Base-by-base conservation (phyloP, 2,329 filamentous ascomycete species). In the Calonectria hongkongensis region DNA sequence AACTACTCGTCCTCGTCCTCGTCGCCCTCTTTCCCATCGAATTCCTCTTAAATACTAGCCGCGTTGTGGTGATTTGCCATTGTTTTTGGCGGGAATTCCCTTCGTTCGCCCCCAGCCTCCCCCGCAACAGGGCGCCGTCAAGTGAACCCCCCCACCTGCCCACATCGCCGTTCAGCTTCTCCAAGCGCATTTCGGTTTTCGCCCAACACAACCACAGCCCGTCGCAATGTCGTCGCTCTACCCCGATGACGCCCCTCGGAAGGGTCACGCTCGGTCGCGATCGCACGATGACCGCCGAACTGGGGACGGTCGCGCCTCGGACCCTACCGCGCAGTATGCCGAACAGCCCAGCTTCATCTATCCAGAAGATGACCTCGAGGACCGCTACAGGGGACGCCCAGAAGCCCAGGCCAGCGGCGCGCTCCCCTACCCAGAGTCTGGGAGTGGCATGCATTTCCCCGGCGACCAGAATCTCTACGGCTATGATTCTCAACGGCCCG, bases 201-300 rank as follows among this genome's bases (percentile, higher is more conserved):
- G 27, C 27, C 47, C 36, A 45, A 36, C 62, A 65, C 27, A 28
- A 69, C 54, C 47, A 39, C 48, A 51, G 21, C 43, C 33, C 47
- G 54, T 68, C 66, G 77, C 71, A 78, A 91, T 91, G 89, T 90
- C 89, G 89, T 90, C 89, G 76, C 84, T 90, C 54, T 84, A 85
- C 68, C 86, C 89, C 66, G 87, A 88, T 71, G 86, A 87, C 69
- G 80, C 81, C 71, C 81, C 83, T 62, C 85, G 85, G 56, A 86
- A 86, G 67, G 86, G 83, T 62, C 88, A 88, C 66, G 88, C 88
- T 65, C 85, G 86, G 66, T 90, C 89, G 83, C 58, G 84, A 81
- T 79, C 86, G 83, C 81, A 83, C 73, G 82, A 83, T 73, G 82
- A 83, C 70, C 79, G 80, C 36, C 83, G 83, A 56, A 74, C 80